phyloP scores from a whole-genome alignment of 371 early-diverging fungal genomes.

The Rhizopus arrhizus region DNA sequence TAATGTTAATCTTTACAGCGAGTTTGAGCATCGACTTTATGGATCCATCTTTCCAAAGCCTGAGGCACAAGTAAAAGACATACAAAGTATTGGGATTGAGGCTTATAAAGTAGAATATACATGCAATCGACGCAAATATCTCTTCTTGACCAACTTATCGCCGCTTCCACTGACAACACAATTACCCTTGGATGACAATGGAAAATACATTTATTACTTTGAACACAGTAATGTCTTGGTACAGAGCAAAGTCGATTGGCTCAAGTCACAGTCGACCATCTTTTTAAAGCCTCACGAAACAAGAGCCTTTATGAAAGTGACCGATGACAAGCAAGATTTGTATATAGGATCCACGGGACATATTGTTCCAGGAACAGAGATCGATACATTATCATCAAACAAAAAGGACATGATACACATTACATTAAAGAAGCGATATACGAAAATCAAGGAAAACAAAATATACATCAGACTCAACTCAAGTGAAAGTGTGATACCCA shows the following conservation, averaged over 20 bases:
- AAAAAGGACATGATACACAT: constrained; percentile 19
- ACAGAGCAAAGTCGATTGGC: constrained; percentile 16
- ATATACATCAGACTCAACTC: constrained; percentile 19
- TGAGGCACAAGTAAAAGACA: constrained; percentile 38
- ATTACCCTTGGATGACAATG: constrained; percentile 22
- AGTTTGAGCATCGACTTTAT: constrained; percentile 45
- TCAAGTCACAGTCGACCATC: constrained; percentile 29
- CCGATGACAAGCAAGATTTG: constrained; percentile 4
- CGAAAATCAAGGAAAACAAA: constrained; percentile 7
- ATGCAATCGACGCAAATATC: constrained; percentile 28
- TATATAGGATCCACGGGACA: constrained; percentile 47
- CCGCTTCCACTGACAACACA: constrained; percentile 34
- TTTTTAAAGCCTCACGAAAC: constrained; percentile 45
- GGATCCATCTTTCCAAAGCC: constrained; percentile 49
- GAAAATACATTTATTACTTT: constrained; percentile 30
- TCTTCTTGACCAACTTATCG: constrained; percentile 51
- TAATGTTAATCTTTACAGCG: constrained; percentile 40
- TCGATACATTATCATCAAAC: constrained; percentile 6
- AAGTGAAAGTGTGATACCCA: constrained; percentile 14
- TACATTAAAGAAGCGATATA: constrained; percentile 16
- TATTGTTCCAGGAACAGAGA: constrained; percentile 52
- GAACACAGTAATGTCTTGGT: constrained; percentile 19
- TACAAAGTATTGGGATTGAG: constrained; percentile 30
- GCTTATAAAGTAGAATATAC: constrained; percentile 18
- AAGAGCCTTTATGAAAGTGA: constrained; percentile 42